phyloP scores from a whole-genome alignment of 2,329 filamentous ascomycete genomes.

The Teratosphaeria nubilosa region DNA sequence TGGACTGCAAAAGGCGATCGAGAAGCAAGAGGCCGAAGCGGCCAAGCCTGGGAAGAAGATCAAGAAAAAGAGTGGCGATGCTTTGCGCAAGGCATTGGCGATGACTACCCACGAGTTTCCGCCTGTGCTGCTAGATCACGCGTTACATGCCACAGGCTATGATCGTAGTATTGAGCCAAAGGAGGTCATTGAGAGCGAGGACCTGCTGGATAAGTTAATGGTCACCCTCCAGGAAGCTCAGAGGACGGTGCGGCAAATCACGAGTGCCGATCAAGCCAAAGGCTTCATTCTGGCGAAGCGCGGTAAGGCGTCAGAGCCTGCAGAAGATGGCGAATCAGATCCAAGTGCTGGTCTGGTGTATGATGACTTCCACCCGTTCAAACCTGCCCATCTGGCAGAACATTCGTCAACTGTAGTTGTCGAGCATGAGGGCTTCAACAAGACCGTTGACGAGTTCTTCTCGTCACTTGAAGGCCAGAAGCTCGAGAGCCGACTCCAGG shows the following conservation, averaged over 20 bases:
- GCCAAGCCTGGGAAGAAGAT: slow-evolving; percentile 53
- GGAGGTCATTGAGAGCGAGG: slow-evolving; percentile 58
- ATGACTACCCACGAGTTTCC: slow-evolving; percentile 81
- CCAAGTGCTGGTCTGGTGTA: slow-evolving; percentile 54
- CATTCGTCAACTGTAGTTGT: slow-evolving; percentile 58
- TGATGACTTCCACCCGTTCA: slow-evolving; percentile 91
- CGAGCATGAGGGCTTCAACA: slow-evolving; percentile 77
- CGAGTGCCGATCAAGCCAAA: slow-evolving; percentile 52
- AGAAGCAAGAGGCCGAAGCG: slow-evolving; percentile 44
- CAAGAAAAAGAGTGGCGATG: slow-evolving; percentile 62
- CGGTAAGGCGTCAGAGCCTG: slow-evolving; percentile 21
- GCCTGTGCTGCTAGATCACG: slow-evolving; percentile 79
- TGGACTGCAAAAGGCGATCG: slow-evolving; percentile 57
- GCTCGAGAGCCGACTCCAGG: slow-evolving; percentile 69
- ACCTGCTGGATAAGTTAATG: slow-evolving; percentile 56
- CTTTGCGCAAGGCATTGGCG: slow-evolving; percentile 68
- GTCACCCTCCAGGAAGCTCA: slow-evolving; percentile 60
- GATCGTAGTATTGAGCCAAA: slow-evolving; percentile 58
- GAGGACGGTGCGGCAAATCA: slow-evolving; percentile 58
- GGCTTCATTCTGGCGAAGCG: slow-evolving; percentile 81
- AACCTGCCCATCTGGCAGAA: slow-evolving; percentile 66
- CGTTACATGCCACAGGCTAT: slow-evolving; percentile 58
- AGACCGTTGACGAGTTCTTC: slow-evolving; percentile 92
- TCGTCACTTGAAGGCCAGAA: slow-evolving; percentile 93
- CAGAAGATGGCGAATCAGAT: slow-evolving; percentile 19